phyloP scores from a whole-genome alignment of 768 basidiomycete species.

The Porpolomopsis calyptriformis region DNA sequence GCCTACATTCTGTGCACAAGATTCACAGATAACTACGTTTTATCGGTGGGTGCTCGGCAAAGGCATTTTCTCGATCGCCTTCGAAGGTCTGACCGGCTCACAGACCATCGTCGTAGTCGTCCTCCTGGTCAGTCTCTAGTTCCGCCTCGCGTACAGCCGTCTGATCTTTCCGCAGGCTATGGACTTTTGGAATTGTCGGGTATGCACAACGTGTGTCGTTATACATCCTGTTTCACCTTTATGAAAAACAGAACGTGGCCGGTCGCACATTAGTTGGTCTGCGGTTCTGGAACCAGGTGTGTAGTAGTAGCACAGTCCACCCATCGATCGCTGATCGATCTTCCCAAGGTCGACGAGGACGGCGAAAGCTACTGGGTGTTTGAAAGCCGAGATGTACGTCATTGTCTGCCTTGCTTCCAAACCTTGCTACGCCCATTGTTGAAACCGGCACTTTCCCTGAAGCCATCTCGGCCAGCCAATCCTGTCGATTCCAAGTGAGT shows the following conservation, averaged over 20 bases:
- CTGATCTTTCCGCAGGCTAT: conserved; percentile 37
- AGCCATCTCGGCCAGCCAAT: conserved; percentile 87
- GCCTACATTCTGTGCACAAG: conserved; percentile 92
- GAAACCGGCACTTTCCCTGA: no score
- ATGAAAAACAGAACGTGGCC: conserved; percentile 64
- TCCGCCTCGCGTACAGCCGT: neutral
- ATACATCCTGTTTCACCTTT: conserved; percentile 3
- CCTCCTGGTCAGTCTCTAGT: conserved; percentile 35
- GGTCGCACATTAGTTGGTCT: conserved; percentile 90
- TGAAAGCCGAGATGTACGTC: conserved; percentile 84
- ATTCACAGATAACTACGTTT: conserved; percentile 83
- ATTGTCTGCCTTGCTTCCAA: neutral
- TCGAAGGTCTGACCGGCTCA: conserved; percentile 21
- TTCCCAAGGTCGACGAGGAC: conserved; percentile 83
- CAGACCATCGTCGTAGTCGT: conserved; percentile 86
- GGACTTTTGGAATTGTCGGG: conserved; percentile 98
- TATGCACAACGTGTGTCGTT: conserved; percentile 23
- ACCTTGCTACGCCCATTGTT: no score
- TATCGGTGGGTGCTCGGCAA: conserved; percentile 56
- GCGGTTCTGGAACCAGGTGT: conserved; percentile 93
- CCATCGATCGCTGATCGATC: conserved; percentile 3
- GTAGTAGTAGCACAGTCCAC: conserved; percentile 3
- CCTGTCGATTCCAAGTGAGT: conserved; percentile 76
- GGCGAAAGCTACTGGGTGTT: conserved; percentile 98
- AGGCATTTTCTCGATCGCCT: neutral